These are phyloP conservation scores for Exophiala viscosa DNA, from an alignment of 2,329 filamentous ascomycete genomes.

Conservation along the genomic window DNA sequence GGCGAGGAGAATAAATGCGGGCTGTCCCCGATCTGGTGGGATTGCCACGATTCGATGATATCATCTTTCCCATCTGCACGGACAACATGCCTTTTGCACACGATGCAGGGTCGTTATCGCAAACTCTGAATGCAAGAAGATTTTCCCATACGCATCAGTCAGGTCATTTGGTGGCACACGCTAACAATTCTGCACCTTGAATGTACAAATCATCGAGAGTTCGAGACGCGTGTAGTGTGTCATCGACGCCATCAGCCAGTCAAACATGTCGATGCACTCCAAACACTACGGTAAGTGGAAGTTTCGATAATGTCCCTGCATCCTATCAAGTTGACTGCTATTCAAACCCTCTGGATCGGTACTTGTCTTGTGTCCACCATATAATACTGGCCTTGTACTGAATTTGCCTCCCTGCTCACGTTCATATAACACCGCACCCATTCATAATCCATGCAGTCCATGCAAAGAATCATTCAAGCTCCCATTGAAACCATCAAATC, in stretches of 20 bases:
- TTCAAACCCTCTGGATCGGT: no score
- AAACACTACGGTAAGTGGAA: no score
- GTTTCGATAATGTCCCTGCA: no score
- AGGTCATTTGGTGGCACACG: no score
- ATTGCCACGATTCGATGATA: not conserved
- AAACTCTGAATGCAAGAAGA: not conserved
- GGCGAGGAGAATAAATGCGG: not conserved
- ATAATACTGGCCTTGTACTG: not conserved
- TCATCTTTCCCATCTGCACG: not conserved
- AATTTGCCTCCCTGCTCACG: not conserved
- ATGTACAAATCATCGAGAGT: no score
- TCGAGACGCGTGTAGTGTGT: no score
- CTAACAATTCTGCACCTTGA: no score
- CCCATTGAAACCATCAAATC: conserved; percentile 12
- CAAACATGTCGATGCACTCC: no score
- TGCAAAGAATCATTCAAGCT: conserved; percentile 12
- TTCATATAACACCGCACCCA: not conserved
- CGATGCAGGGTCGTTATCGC: not conserved
- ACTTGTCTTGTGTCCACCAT: not conserved
- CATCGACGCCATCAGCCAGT: no score
- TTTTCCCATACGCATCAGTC: no score
- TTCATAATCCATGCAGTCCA: conserved; percentile 6
- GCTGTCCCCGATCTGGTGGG: not conserved
- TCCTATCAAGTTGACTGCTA: no score
- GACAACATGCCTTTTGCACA: not conserved